These are phyloP conservation scores for Akanthomyces lecanii DNA, from an alignment of 2,329 filamentous ascomycete genomes.

Conservation along the genomic window DNA sequence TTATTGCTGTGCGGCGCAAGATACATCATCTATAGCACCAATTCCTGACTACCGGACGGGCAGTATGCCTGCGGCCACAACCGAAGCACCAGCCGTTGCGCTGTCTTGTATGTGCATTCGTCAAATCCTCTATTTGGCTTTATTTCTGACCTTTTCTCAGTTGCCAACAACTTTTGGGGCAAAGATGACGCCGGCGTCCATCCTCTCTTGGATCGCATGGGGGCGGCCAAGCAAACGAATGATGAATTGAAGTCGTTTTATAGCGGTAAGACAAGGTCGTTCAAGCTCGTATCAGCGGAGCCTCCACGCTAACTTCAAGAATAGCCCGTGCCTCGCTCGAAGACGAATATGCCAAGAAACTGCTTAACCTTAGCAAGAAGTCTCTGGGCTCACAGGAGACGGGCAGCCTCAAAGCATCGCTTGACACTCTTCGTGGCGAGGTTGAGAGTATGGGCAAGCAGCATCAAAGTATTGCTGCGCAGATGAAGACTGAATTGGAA, in stretches of 20 bases:
- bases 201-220: constrained; percentile 91
- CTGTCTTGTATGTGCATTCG: constrained; percentile 53
- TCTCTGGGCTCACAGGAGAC: constrained; percentile 82
- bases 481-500: constrained; percentile 96
- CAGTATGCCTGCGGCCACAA: constrained; percentile 56
- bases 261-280: constrained; percentile 49
- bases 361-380: constrained; percentile 81
- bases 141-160: constrained; percentile 40
- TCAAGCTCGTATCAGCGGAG: too few species aligned
- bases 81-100: constrained; percentile 61
- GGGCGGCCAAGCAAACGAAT: constrained; percentile 86
- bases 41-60: constrained; percentile 2
- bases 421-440: constrained; percentile 85
- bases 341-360: constrained; percentile 90
- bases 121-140: neutral
- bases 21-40: neutral
- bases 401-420: constrained; percentile 75
- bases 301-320: neutral
- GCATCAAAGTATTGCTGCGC: constrained; percentile 80
- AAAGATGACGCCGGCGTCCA: constrained; percentile 95
- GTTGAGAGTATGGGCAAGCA: constrained; percentile 92
- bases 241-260: constrained; percentile 95
- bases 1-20: neutral
- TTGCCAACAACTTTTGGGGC: constrained; percentile 99
- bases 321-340: constrained; percentile 86